Evolutionary conservation across 2,329 filamentous ascomycete genomes (phyloP).

Genomic region (Paecilomyces variotii): DNA sequence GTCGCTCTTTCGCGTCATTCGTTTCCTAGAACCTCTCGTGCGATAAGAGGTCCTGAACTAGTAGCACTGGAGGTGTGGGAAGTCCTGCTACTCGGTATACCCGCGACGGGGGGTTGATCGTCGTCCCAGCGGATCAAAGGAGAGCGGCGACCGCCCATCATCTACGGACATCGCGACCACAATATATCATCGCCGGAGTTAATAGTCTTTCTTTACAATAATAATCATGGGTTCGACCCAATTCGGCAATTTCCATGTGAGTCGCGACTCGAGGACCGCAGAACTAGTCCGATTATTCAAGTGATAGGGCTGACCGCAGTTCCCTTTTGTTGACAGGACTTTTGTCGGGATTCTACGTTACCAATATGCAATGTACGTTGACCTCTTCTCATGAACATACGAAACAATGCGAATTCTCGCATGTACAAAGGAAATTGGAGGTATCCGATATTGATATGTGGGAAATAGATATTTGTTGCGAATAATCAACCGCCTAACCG

Average conservation of each 20-base stretch:
- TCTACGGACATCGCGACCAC: background rate
- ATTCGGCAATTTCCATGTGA: constrained; percentile 53
- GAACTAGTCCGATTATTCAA: background rate
- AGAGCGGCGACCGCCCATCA: background rate
- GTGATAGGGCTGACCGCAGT: constrained; percentile 12
- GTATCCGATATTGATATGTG: constrained; percentile 9
- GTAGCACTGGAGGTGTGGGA: background rate
- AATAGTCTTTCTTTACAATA: constrained; percentile 1
- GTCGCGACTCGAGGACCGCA: constrained; percentile 10
- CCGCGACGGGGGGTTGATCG: background rate
- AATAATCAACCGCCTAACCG: constrained; percentile 51
- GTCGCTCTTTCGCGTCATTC: constrained; percentile 1
- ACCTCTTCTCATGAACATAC: background rate
- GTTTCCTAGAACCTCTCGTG: background rate
- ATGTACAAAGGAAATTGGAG: constrained; percentile 2
- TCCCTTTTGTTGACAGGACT: constrained; percentile 48
- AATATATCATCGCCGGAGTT: background rate
- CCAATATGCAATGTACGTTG: constrained; percentile 74
- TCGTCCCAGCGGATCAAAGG: background rate
- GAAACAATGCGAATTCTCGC: background rate
- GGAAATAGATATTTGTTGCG: constrained; percentile 54
- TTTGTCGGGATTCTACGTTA: constrained; percentile 76
- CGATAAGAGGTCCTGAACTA: background rate
- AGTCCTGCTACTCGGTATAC: background rate
- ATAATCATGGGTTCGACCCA: constrained; percentile 44